A percentile compares a stretch with the other conserved stretches of the same genome.
Conservation (phyloP, 257 asterid species). For the Ehretia macrophylla region DNA sequence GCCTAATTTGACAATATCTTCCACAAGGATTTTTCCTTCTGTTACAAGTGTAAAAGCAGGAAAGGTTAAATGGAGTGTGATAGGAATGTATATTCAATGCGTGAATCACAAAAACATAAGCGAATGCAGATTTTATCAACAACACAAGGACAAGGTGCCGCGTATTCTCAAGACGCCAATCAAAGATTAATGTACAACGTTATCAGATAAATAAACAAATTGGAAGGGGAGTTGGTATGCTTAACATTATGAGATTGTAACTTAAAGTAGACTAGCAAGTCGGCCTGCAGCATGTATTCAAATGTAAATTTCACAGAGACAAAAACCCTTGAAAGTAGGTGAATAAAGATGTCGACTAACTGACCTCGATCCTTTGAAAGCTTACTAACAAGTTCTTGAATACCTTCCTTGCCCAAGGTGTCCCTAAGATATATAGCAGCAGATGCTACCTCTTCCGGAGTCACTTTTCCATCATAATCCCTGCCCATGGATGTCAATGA, state of each 20-base stretch:
- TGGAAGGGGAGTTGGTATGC: not conserved
- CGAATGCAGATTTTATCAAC: not conserved
- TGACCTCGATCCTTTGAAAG: conserved; percentile 93
- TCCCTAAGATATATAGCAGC: conserved; percentile 92
- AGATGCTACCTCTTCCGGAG: conserved; percentile 95
- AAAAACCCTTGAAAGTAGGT: conserved; percentile 1
- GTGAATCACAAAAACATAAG: not conserved
- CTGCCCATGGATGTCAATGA: conserved; percentile 28
- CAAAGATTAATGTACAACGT: too few species aligned
- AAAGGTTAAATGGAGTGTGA: not conserved
- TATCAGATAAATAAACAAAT: too few species aligned
- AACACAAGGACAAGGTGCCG: not conserved
- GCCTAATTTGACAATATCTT: conserved; percentile 77
- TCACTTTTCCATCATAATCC: conserved; percentile 97
- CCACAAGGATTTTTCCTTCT: conserved; percentile 94
- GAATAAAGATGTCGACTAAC: conserved; percentile 7
- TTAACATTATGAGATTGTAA: too few species aligned
- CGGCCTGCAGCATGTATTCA: not conserved
- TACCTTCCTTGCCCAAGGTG: conserved; percentile 88
- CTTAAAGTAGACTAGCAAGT: not conserved
- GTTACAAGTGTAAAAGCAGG: conserved; percentile 19
- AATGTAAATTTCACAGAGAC: conserved; percentile 2
- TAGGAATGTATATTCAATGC: not conserved
- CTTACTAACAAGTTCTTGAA: conserved; percentile 73
- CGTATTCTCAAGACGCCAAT: too few species aligned